These are phyloP conservation scores for Reutealis trisperma DNA, from an alignment of 345 rosid species.

Conservation along the genomic window DNA sequence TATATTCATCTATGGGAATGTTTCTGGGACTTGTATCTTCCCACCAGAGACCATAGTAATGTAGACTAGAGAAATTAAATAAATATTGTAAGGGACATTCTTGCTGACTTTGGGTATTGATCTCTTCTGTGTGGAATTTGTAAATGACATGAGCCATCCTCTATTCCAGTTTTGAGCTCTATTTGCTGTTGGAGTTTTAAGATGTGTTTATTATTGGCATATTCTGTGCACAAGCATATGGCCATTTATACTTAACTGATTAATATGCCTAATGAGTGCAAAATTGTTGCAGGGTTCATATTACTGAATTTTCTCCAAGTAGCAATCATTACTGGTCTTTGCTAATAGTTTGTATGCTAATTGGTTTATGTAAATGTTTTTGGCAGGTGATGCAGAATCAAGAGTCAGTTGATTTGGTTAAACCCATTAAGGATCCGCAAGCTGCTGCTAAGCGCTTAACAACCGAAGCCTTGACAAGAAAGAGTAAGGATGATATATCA, in stretches of 20 bases:
- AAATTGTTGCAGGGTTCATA: not conserved
- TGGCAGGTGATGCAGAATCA: slow-evolving; percentile 49
- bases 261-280: not conserved
- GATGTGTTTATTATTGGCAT: not conserved
- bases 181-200: not conserved
- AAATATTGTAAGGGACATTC: not conserved
- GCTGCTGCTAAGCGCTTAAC: slow-evolving; percentile 60
- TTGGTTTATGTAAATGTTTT: not conserved
- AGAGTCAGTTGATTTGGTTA: slow-evolving; percentile 53
- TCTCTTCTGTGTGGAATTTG: not conserved
- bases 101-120: not conserved
- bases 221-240: not conserved
- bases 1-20: not conserved
- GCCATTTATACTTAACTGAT: not conserved
- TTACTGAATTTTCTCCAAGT: not conserved
- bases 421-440: slow-evolving; percentile 47
- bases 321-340: not conserved
- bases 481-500: slow-evolving; percentile 58
- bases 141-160: not conserved
- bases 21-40: not conserved
- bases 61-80: not conserved
- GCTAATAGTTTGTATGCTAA: not conserved
- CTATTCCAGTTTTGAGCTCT: not conserved
- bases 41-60: not conserved
- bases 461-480: slow-evolving; percentile 53